Percentiles rank a stretch among this genome's conserved stretches.
These are phyloP conservation scores for Tolypocladium paradoxum DNA, from an alignment of 2,329 filamentous ascomycete genomes.

Conservation along the genomic window DNA sequence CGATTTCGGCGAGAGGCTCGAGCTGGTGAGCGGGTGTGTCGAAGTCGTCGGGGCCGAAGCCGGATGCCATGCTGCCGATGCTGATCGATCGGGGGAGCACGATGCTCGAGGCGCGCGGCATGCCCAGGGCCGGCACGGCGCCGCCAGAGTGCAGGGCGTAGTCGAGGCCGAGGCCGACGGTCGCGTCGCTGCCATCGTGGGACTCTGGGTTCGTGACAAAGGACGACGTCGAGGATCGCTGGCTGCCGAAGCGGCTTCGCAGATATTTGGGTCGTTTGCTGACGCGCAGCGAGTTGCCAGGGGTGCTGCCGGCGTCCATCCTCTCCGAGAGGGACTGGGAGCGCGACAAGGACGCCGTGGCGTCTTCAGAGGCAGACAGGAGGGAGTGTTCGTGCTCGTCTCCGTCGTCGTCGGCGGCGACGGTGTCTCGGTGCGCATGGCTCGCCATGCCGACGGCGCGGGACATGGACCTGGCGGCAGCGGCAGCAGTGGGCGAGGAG, in stretches of 20 bases:
- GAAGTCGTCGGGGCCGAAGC: conserved; percentile 46
- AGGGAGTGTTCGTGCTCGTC: conserved; percentile 18
- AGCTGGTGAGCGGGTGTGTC: conserved; percentile 35
- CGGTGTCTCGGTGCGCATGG: conserved; percentile 9
- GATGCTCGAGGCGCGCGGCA: conserved; percentile 40
- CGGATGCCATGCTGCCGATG: conserved; percentile 77
- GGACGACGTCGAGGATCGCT: conserved; percentile 51
- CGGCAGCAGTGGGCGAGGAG: conserved; percentile 46
- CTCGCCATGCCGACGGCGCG: conserved; percentile 38
- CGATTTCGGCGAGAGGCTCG: conserved; percentile 38
- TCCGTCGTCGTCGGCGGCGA: conserved; percentile 9
- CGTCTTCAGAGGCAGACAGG: conserved; percentile 15
- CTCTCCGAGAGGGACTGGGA: conserved; percentile 20
- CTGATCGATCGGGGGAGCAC: conserved; percentile 67
- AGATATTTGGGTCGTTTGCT: conserved; percentile 44
- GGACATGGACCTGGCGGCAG: conserved; percentile 41
- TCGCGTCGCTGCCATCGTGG: conserved; percentile 60
- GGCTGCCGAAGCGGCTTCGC: conserved; percentile 44
- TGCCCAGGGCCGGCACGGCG: conserved; percentile 47
- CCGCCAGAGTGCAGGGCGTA: conserved; percentile 77
- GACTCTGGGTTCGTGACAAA: conserved; percentile 42
- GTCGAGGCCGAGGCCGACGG: conserved; percentile 57
- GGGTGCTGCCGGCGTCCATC: conserved; percentile 34
- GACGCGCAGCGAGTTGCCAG: conserved; percentile 33
- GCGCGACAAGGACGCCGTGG: conserved; percentile 16